Evolutionary conservation across 805 yeast species (phyloP).

Genomic region (Wilhelminamyces savonicus): DNA sequence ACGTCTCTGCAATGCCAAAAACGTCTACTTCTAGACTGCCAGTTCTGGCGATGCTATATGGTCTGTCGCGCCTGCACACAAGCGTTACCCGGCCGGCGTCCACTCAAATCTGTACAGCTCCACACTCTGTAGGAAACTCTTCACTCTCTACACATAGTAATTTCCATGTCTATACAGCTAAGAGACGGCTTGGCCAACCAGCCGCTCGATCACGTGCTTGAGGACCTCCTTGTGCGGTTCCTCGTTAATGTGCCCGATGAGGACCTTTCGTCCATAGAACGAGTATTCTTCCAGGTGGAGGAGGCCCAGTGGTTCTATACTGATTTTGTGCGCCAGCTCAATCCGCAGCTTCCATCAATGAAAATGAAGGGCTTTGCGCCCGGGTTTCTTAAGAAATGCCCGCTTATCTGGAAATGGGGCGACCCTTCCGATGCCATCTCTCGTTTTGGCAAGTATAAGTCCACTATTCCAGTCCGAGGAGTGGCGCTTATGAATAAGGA

Average conservation of each 20-base stretch:
- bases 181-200: slow-evolving; percentile 52
- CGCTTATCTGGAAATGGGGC: slow-evolving; percentile 79
- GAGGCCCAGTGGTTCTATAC: slow-evolving; percentile 98
- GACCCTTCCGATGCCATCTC: slow-evolving; percentile 74
- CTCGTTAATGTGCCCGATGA: slow-evolving; percentile 89
- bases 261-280: slow-evolving; percentile 70
- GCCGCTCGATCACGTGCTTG: slow-evolving; percentile 67
- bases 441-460: slow-evolving; percentile 78
- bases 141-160: too few relatives aligned
- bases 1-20: too few relatives aligned
- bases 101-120: too few relatives aligned
- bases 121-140: too few relatives aligned
- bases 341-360: slow-evolving; percentile 70
- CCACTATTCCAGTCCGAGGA: slow-evolving; percentile 92
- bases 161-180: slow-evolving; percentile 56
- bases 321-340: slow-evolving; percentile 69
- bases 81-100: too few relatives aligned
- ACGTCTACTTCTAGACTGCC: too few relatives aligned
- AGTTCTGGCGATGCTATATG: too few relatives aligned
- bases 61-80: too few relatives aligned
- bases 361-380: slow-evolving; percentile 74
- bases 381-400: slow-evolving; percentile 60
- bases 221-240: slow-evolving; percentile 84
- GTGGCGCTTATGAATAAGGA: slow-evolving; percentile 76
- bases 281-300: slow-evolving; percentile 90